Conservation (phyloP, 345 rosid species). For the Acer saccharum region DNA sequence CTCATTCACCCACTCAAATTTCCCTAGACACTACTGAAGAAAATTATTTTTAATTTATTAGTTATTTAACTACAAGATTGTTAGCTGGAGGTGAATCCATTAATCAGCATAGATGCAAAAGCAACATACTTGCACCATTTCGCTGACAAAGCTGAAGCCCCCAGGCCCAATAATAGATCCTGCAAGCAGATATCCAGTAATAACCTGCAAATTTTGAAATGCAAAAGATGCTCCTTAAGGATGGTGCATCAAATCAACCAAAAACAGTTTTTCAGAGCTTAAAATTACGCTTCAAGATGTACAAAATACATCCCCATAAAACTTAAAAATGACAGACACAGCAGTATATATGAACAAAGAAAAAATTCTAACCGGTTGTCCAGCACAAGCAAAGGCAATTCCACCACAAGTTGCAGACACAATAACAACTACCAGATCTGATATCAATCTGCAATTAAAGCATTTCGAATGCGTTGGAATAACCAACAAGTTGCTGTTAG, state of each 20-base stretch:
- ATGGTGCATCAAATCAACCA: not conserved
- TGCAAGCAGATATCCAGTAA: conserved; percentile 65
- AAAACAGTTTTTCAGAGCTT: conserved; percentile 12
- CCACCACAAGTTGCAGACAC: conserved; percentile 99
- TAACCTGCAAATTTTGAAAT: conserved; percentile 40
- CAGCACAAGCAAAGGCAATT: conserved; percentile 98
- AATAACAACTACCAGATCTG: conserved; percentile 94
- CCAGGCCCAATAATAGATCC: conserved; percentile 70
- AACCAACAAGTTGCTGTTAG: conserved; percentile 12
- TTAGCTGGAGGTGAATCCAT: not conserved
- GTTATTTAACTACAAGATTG: not conserved
- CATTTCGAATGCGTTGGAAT: conserved; percentile 22
- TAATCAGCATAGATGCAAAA: not conserved
- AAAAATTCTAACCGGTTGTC: conserved; percentile 81
- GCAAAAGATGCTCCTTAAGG: conserved; percentile 6
- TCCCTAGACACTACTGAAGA: not conserved
- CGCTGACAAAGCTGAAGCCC: conserved; percentile 62
- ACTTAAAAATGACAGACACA: conserved; percentile 9
- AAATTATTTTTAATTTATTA: not conserved
- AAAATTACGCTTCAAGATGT: conserved; percentile 15
- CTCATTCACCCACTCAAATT: not conserved
- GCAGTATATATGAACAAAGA: conserved; percentile 21
- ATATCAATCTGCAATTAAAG: conserved; percentile 74
- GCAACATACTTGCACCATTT: conserved; percentile 63
- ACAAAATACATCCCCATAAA: not conserved